These are phyloP conservation scores for Sinapis alba DNA, from an alignment of 441 rosid species.

Conservation along the genomic window DNA sequence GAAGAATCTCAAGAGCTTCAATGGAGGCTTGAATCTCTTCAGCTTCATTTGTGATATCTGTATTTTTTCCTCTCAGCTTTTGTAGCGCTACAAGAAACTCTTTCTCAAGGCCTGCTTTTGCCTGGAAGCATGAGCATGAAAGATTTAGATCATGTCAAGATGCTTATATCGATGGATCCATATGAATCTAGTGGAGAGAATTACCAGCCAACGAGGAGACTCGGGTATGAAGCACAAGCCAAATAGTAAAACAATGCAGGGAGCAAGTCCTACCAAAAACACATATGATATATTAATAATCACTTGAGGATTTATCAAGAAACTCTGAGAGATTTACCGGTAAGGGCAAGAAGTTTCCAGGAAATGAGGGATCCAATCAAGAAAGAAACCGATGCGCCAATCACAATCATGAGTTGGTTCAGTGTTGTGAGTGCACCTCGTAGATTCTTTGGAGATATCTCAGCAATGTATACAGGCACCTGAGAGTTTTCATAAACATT, in stretches of 20 bases:
- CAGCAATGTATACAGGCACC: slow-evolving; percentile 89
- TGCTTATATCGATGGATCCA: background rate
- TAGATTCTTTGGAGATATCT: slow-evolving; percentile 88
- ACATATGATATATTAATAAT: slow-evolving; percentile 43
- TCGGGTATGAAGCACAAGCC: slow-evolving; percentile 82
- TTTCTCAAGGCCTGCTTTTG: slow-evolving; percentile 62
- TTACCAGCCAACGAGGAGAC: slow-evolving; percentile 97
- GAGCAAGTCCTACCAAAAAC: slow-evolving; percentile 59
- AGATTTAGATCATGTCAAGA: background rate
- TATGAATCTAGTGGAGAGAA: background rate
- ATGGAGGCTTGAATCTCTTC: slow-evolving; percentile 67
- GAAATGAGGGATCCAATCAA: slow-evolving; percentile 64
- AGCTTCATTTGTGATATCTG: slow-evolving; percentile 73
- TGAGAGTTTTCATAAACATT: slow-evolving; percentile 22
- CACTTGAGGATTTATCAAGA: slow-evolving; percentile 25
- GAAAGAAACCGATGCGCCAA: slow-evolving; percentile 68
- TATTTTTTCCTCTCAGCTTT: slow-evolving; percentile 65
- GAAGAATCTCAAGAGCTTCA: slow-evolving; percentile 60
- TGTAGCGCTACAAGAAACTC: slow-evolving; percentile 66
- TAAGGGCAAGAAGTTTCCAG: slow-evolving; percentile 87
- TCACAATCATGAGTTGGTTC: slow-evolving; percentile 84
- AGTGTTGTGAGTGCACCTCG: slow-evolving; percentile 87
- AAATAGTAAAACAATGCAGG: slow-evolving; percentile 68
- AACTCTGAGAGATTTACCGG: slow-evolving; percentile 47
- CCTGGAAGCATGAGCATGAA: slow-evolving; percentile 46